Evolutionary conservation across 306 rosid genomes (phyloP).

Genomic region (Vigna angularis): DNA sequence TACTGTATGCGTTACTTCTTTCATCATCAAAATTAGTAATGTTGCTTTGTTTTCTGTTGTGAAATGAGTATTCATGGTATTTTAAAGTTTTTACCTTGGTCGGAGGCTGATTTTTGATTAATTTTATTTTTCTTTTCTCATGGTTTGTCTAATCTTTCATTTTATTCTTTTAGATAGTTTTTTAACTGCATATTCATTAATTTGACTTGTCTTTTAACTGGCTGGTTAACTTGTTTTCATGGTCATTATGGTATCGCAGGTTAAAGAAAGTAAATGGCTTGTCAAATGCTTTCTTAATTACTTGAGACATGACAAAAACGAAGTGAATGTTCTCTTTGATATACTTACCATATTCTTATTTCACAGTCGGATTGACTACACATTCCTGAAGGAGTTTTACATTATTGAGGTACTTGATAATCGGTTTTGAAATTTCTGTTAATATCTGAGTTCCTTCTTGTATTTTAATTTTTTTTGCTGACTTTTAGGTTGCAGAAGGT

Average conservation of each 20-base stretch:
- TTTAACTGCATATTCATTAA: background rate
- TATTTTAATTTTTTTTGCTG: conserved; percentile 30
- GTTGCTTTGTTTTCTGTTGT: conserved; percentile 23
- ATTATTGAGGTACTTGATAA: conserved; percentile 80
- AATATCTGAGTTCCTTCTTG: conserved; percentile 29
- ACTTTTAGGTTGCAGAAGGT: conserved; percentile 93
- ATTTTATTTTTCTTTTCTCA: conserved; percentile 20
- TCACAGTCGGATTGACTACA: conserved; percentile 91
- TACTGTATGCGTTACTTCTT: background rate
- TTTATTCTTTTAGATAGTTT: too few species aligned
- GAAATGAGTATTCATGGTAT: background rate
- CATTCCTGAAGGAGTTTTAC: conserved; percentile 97
- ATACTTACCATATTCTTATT: conserved; percentile 91
- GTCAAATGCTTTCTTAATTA: conserved; percentile 97
- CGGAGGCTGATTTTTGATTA: conserved; percentile 2
- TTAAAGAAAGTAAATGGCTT: conserved; percentile 99
- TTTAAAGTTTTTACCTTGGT: background rate
- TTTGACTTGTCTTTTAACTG: conserved; percentile 1
- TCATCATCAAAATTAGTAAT: background rate
- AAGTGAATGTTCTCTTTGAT: conserved; percentile 99
- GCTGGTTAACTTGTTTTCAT: conserved; percentile 29
- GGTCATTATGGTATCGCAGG: conserved; percentile 60
- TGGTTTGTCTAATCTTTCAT: conserved; percentile 19
- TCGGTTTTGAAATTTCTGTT: conserved; percentile 31
- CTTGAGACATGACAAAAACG: conserved; percentile 87